Evolutionary conservation across 2,329 filamentous ascomycete species (phyloP), one percentile per base, ranked within the genome.

Genomic region (Colletotrichum cordylinicola): DNA sequence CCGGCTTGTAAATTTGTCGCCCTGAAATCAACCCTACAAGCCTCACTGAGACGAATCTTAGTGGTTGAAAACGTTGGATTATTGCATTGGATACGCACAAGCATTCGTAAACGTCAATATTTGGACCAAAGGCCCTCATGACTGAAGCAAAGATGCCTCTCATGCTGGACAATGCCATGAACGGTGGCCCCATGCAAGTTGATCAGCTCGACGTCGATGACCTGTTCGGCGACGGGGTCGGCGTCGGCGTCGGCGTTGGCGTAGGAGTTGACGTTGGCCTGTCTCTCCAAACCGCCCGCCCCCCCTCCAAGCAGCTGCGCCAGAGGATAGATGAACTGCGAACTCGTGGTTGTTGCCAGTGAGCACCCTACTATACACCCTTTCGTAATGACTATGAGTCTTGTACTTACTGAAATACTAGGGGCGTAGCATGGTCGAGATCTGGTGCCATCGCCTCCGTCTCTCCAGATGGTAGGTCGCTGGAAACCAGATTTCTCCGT

Each of bases 341-440:
- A 78, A 87, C 90, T 74, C 91, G 91, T 74, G 95, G 95, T 18
- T 97, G 94, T 83, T 95, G 93, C 88, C 94, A 96, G 95, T 97
- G 91, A 86, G 93, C 52, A 60, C 16, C 62, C 24, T 27, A 7
- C n/a, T 31, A 13, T 37, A 16, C 21, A 21, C 39, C 3, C 33
- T 29, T 58, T 8, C 58, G 31, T 15, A 61, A 27, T 21, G 21
- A 37, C 18, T 16, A 29, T 27, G 55, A 18, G 24, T n/a, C 21
- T 27, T 56, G 27, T 39, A 58, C 76, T 76, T 27, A 77, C 74
- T 24, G n/a, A 9, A 7, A n/a, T 58, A 16, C 18, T 27, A 98
- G 96, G 82, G 92, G 92, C 78, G 90, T 98, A 70, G 93, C 94
- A 35, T 98, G 96, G 96, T 98, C 96, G 13, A 96, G 93, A 80